Conservation (phyloP, 148 eudicot genomes). For the Rhododendron ferrugineum region DNA sequence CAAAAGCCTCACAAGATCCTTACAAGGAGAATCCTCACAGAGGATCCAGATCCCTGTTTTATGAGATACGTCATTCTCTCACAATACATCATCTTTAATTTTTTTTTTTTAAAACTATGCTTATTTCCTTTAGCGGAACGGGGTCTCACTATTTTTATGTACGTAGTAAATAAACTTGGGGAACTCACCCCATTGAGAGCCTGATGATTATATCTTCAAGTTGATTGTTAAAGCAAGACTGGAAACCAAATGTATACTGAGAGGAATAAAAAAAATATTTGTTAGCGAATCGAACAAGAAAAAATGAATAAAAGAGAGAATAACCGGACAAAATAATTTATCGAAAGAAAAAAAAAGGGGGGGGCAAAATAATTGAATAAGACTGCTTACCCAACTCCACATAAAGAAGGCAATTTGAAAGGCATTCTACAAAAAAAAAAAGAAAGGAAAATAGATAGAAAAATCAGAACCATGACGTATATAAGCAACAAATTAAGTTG, state of each 20-base stretch:
- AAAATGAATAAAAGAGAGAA: not conserved
- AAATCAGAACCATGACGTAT: not conserved
- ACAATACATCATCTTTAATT: no score
- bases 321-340: no score
- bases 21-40: no score
- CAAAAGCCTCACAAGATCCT: no score
- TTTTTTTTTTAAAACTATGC: no score
- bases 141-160: no score
- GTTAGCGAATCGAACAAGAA: not conserved
- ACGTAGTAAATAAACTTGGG: not conserved
- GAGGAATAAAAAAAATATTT: not conserved
- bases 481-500: not conserved
- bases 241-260: constrained; percentile 36
- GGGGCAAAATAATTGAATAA: not conserved
- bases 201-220: constrained; percentile 10
- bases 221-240: constrained; percentile 26
- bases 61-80: no score
- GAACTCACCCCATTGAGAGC: constrained; percentile 9
- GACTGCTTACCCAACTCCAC: constrained; percentile 22
- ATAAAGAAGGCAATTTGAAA: constrained; percentile 31
- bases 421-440: constrained; percentile 22
- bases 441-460: not conserved
- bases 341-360: no score
- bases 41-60: no score
- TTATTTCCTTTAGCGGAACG: no score